phyloP scores from a whole-genome alignment of 140 eudicot species.

The Bidens hawaiensis region DNA sequence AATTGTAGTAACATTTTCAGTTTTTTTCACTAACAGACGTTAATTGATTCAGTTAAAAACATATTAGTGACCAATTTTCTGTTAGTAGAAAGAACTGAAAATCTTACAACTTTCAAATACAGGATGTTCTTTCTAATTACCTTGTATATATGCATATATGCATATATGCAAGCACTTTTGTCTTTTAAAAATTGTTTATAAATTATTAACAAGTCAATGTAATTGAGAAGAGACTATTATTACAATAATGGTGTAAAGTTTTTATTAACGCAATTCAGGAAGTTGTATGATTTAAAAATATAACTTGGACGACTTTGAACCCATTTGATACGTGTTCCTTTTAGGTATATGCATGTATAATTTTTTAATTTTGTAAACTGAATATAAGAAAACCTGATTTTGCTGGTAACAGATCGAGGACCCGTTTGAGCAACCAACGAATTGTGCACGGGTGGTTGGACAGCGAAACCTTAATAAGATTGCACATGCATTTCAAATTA shows the following conservation, averaged over 20 bases:
- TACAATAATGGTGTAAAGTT: background rate
- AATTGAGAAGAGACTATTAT: background rate
- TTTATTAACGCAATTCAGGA: background rate
- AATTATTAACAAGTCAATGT: background rate
- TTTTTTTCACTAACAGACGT: no score
- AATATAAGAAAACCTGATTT: background rate
- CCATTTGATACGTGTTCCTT: background rate
- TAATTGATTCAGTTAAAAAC: no score
- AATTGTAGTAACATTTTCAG: no score
- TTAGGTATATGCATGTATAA: background rate
- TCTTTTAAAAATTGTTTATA: background rate
- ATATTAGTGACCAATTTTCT: no score
- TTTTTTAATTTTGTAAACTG: background rate
- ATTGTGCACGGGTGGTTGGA: slow-evolving; percentile 67
- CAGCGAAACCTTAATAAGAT: slow-evolving; percentile 39
- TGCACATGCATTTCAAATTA: slow-evolving; percentile 41
- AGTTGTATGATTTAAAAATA: background rate
- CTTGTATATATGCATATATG: no score
- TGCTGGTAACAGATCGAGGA: slow-evolving; percentile 59
- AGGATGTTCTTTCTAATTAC: no score
- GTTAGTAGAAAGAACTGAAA: no score
- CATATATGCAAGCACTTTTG: background rate
- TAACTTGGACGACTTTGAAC: slow-evolving; percentile 1
- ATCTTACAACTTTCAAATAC: no score
- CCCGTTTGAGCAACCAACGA: slow-evolving; percentile 83